A percentile compares a stretch with the other conserved stretches of the same genome.
These are phyloP conservation scores for Penstemon davidsonii DNA, from an alignment of 257 asterid genomes.

Conservation along the genomic window DNA sequence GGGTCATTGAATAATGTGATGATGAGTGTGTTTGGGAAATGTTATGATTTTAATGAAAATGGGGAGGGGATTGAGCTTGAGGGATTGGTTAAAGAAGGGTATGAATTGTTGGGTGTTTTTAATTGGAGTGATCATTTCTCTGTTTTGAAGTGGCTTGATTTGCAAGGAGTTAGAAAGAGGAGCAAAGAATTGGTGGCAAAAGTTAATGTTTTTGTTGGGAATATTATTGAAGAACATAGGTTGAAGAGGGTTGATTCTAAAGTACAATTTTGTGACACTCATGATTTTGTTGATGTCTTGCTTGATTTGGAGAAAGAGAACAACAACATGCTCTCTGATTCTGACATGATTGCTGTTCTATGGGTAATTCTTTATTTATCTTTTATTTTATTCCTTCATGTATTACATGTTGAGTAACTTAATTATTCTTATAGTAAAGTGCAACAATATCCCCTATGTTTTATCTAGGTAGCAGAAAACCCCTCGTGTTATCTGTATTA, in stretches of 20 bases:
- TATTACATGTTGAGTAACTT: not conserved
- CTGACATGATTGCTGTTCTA: conserved; percentile 79
- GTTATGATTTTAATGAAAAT: conserved; percentile 39
- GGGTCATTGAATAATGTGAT: conserved; percentile 74
- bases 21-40: conserved; percentile 70
- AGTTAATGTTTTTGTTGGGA: conserved; percentile 58
- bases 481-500: no score
- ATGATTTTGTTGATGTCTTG: conserved; percentile 75
- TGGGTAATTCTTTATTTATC: conserved; percentile 53
- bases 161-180: conserved; percentile 70
- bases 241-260: conserved; percentile 33
- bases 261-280: conserved; percentile 19
- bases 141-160: conserved; percentile 59
- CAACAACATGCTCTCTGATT: conserved; percentile 49
- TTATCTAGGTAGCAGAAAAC: no score
- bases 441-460: no score
- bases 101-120: conserved; percentile 59
- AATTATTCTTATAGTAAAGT: no score
- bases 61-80: conserved; percentile 44
- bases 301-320: conserved; percentile 67
- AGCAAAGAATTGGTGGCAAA: conserved; percentile 45
- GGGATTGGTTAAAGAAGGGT: conserved; percentile 66
- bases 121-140: conserved; percentile 90
- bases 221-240: conserved; percentile 63
- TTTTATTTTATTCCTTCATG: not conserved